phyloP scores from a whole-genome alignment of 768 basidiomycete species.

The Lactarius evosmus region DNA sequence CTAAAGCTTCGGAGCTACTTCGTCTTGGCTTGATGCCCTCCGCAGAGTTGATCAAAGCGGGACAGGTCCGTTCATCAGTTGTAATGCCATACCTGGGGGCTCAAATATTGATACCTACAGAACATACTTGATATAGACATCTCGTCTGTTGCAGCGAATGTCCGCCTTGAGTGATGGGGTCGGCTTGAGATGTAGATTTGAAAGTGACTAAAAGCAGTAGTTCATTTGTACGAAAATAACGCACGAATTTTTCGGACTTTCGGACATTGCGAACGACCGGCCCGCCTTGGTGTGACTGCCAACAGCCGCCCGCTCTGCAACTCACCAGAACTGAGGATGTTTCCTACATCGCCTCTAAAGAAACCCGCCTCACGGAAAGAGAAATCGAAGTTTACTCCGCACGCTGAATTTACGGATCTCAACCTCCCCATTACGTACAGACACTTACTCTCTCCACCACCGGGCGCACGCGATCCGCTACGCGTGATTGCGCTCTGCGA shows the following conservation, averaged over 20 bases:
- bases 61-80: conserved; percentile 52
- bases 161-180: conserved; percentile 7
- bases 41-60: conserved; percentile 64
- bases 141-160: conserved; percentile 29
- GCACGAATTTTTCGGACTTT: background rate
- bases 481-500: conserved; percentile 89
- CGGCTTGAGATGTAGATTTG: background rate
- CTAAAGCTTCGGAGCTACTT: conserved; percentile 74
- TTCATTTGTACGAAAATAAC: background rate
- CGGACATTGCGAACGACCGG: background rate
- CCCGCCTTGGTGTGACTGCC: background rate
- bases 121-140: conserved; percentile 36
- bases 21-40: conserved; percentile 79
- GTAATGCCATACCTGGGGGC: background rate
- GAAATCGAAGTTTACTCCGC: conserved; percentile 18
- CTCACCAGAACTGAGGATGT: conserved; percentile 1
- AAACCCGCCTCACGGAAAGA: conserved; percentile 11
- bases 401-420: conserved; percentile 54
- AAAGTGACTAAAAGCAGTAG: background rate
- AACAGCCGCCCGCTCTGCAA: background rate
- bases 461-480: conserved; percentile 70
- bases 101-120: conserved; percentile 25
- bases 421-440: conserved; percentile 73
- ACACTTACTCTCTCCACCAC: conserved; percentile 64
- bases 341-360: conserved; percentile 21